Evolutionary conservation across 179 eudicot species (phyloP), one percentile per base, ranked within the genome.

Genomic region (Spinacia oleracea): DNA sequence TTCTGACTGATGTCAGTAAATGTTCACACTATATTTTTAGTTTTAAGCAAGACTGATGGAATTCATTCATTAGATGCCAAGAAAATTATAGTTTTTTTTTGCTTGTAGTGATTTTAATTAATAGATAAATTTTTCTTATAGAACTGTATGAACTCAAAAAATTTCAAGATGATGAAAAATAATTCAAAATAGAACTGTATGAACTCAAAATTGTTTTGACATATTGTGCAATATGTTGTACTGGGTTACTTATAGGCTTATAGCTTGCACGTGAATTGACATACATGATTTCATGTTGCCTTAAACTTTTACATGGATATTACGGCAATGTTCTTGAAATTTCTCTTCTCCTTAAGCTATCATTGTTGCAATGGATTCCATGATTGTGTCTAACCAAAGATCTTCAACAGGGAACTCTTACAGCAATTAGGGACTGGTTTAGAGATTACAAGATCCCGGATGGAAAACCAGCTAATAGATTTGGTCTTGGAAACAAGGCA

Each of bases 371-470:
- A 5, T 51, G 6, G 14, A 63, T 10, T 56, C 32, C 16, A n/a
- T 53, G 45, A 29, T 56, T 63, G 32, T 34, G 18, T 16, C 68
- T 75, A 45, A 79, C 46, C 58, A 55, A 75, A 29, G 4, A 8
- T 83, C 9, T 69, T 69, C 29, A 46, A 70, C 89, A 96, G 99
- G 99, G 99, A 67, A 91, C 98, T 78, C 90, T 96, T 31, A 93
- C 98, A 16, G 96, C 99, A 86, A 96, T 96, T 72, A 87, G 97
- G 89, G 99, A 93, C 88, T 96, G 99, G 99, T 96, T 96, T 79
- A 93, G 99, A 81, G 98, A 96, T 83, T 96, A 96, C 91, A 93
- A 96, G 85, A 96, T 90, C 76, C 99, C 99, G 25, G 99, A 96
- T 82, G 99, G 99, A 73, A 96, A 96, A 79, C 97, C 99, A 80